A percentile compares a stretch with the other conserved stretches of the same genome.
These are phyloP conservation scores for Hyphodiscus hymeniophilus DNA, from an alignment of 495 filamentous ascomycete genomes.

Conservation along the genomic window DNA sequence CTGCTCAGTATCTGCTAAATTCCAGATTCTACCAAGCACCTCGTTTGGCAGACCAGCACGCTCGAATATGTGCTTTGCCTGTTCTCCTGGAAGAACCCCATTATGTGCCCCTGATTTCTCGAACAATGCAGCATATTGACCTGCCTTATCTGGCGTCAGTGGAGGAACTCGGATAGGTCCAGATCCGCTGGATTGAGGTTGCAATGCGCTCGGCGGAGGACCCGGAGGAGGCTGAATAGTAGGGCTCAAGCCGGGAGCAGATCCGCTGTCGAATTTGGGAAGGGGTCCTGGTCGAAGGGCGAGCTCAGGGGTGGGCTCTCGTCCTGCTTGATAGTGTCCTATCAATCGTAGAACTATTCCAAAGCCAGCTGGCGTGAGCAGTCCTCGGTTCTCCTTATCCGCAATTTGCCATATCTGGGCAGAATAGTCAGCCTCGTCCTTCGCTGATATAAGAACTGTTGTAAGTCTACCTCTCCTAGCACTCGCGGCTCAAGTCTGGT, in stretches of 20 bases:
- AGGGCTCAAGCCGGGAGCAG: slow-evolving; percentile 26
- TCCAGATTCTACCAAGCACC: slow-evolving; percentile 87
- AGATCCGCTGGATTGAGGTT: slow-evolving; percentile 56
- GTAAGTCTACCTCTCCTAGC: slow-evolving; percentile 72
- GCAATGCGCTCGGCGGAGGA: slow-evolving; percentile 45
- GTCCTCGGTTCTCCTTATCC: slow-evolving; percentile 89
- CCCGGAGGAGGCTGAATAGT: slow-evolving; percentile 36
- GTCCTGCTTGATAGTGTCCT: slow-evolving; percentile 85
- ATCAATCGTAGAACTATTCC: slow-evolving; percentile 87
- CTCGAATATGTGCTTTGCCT: slow-evolving; percentile 91
- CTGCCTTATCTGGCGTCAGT: slow-evolving; percentile 78
- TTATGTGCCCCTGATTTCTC: slow-evolving; percentile 74
- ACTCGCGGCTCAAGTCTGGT: slow-evolving; percentile 76
- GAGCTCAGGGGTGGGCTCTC: slow-evolving; percentile 70
- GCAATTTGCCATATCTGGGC: slow-evolving; percentile 95
- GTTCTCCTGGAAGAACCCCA: slow-evolving; percentile 81
- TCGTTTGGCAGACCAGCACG: slow-evolving; percentile 86
- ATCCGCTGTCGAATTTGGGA: slow-evolving; percentile 70
- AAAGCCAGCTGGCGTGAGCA: slow-evolving; percentile 86
- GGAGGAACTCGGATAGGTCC: slow-evolving; percentile 82
- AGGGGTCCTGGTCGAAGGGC: slow-evolving; percentile 68
- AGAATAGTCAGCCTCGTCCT: slow-evolving; percentile 10
- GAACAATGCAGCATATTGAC: slow-evolving; percentile 78
- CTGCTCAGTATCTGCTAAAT: slow-evolving; percentile 85
- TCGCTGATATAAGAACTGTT: not conserved